These are phyloP conservation scores for Aechmea fasciata DNA, from an alignment of 176 grass and related monocot species.

Conservation along the genomic window DNA sequence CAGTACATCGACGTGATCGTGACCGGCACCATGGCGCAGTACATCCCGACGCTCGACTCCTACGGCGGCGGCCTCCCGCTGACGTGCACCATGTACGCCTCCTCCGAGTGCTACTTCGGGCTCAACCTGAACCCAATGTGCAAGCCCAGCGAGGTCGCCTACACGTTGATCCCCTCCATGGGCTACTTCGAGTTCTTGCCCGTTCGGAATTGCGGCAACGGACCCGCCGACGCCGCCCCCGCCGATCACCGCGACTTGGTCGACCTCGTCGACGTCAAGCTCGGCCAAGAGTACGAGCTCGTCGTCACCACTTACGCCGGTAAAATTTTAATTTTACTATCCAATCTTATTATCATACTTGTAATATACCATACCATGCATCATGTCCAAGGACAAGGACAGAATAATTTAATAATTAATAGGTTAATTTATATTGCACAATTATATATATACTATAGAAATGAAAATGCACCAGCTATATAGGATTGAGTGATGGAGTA, in stretches of 20 bases:
- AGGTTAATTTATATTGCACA: too few relatives aligned
- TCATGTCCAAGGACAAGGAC: neutral
- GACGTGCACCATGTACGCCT: constrained; percentile 96
- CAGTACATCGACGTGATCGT: constrained; percentile 97
- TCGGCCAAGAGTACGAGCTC: constrained; percentile 83
- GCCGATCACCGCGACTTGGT: constrained; percentile 57
- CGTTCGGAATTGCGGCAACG: constrained; percentile 15
- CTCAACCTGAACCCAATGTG: constrained; percentile 90
- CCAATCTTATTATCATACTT: neutral
- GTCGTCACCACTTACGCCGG: constrained; percentile 91
- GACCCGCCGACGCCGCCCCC: constrained; percentile 30
- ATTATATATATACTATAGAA: too few relatives aligned
- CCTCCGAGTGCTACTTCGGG: constrained; percentile 91
- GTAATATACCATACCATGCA: neutral
- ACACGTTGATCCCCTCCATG: constrained; percentile 98
- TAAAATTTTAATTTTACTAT: constrained; percentile 2
- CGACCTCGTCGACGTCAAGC: constrained; percentile 73
- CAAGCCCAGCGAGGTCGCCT: constrained; percentile 72
- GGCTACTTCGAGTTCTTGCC: constrained; percentile 94
- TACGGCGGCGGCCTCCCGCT: constrained; percentile 68
- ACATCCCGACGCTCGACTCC: constrained; percentile 85
- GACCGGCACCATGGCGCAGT: constrained; percentile 94
- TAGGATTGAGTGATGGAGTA: too few relatives aligned
- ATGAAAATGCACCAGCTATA: too few relatives aligned
- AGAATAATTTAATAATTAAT: too few relatives aligned